Evolutionary conservation across 139 green algal species (phyloP), one percentile per base, ranked within the genome.

Genomic region (Chlorella sp.): DNA sequence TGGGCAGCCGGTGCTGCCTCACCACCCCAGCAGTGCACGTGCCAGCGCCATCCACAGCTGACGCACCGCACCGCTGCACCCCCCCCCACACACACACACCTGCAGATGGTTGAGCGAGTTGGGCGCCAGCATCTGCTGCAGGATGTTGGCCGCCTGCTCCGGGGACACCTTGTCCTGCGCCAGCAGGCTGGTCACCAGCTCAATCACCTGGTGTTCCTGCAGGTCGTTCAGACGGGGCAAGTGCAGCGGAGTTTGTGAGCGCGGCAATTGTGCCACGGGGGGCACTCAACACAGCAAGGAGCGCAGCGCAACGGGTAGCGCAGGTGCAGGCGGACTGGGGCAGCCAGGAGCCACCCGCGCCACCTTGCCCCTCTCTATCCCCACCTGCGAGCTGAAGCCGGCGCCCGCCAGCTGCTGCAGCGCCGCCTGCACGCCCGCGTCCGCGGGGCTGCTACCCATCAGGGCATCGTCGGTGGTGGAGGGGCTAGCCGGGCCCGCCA

Each of bases 151-250:
- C 14, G 85, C 85, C 78, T 89, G 85, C 36, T 78, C 56, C 0
- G 85, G 36, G 68, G 20, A 74, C 20, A 90, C 40, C 54, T 43
- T 62, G 28, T 87, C 85, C 60, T 82, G 68, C 0, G 85, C 56
- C 79, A 90, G 79, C 62, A 90, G 74, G 44, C 32, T 76, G 51
- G 85, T 87, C 76, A 90, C 85, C 69, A 84, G 40, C 62, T 85
- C 85, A 46, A 90, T 79, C 78, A 89, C 80, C 51, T 88, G 85
- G 51, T 85, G 73, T 19, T 88, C 87, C 73, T 90, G 79, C 44
- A 36, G 19, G 36, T 16, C 30, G 17, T 16, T n/a, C n/a, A n/a
- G n/a, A n/a, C n/a, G n/a, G n/a, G n/a, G n/a, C n/a, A n/a, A n/a
- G n/a, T n/a, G n/a, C n/a, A n/a, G n/a, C n/a, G n/a, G n/a, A n/a